Evolutionary conservation across 2,329 filamentous ascomycete species (phyloP).

Genomic region (Hortaea sp.): DNA sequence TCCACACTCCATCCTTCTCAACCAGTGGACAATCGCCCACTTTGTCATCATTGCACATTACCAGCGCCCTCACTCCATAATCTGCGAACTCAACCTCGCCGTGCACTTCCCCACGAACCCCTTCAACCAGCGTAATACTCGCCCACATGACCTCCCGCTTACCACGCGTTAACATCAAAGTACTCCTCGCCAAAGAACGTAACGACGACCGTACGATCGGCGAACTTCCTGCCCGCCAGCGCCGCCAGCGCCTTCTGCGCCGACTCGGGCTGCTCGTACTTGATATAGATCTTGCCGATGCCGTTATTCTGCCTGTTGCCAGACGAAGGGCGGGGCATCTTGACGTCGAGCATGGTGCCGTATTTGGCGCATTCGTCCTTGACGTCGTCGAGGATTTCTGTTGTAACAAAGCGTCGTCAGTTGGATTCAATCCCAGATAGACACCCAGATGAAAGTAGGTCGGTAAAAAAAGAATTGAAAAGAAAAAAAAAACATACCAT

Average conservation of each 20-base stretch:
- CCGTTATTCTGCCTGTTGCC: conserved; percentile 76
- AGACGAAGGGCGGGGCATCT: conserved; percentile 79
- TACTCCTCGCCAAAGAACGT: conserved; percentile 98
- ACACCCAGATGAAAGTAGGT: not conserved
- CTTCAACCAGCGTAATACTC: too few relatives aligned
- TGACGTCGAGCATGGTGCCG: conserved; percentile 74
- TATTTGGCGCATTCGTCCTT: conserved; percentile 89
- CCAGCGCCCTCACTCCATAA: too few relatives aligned
- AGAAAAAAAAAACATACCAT: conserved; percentile 50
- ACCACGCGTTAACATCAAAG: conserved; percentile 88
- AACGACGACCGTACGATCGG: conserved; percentile 88
- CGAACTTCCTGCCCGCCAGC: conserved; percentile 92
- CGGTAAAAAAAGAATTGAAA: not conserved
- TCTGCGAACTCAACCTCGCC: too few relatives aligned
- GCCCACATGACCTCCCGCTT: conserved; percentile 17
- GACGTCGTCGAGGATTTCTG: conserved; percentile 95
- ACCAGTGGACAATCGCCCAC: too few relatives aligned
- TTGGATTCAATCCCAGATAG: not conserved
- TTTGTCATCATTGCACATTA: too few relatives aligned
- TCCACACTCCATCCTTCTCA: too few relatives aligned
- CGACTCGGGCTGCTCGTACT: conserved; percentile 69
- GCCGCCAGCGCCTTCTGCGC: conserved; percentile 77
- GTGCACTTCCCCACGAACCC: too few relatives aligned
- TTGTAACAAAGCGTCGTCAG: not conserved
- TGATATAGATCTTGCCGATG: conserved; percentile 96